Evolutionary conservation across 1,139 yeast genomes (phyloP).

Genomic region (Taphrina deformans): DNA sequence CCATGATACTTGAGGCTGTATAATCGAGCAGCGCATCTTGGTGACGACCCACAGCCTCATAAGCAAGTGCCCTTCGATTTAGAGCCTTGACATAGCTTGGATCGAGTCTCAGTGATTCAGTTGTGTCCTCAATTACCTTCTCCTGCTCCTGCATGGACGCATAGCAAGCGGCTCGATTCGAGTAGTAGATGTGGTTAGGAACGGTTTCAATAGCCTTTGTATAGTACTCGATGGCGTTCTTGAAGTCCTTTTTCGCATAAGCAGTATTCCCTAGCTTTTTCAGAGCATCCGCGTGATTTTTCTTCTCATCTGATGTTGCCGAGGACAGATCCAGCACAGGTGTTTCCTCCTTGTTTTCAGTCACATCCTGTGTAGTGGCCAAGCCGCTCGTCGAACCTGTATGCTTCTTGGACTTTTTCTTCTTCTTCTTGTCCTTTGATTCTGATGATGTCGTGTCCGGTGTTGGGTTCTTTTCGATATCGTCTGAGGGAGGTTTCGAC

Average conservation of each 20-base stretch:
- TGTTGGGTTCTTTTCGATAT: slow-evolving; percentile 4
- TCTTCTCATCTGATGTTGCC: slow-evolving; percentile 33
- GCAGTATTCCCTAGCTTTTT: slow-evolving; percentile 87
- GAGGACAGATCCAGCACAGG: slow-evolving; percentile 19
- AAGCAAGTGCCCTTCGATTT: slow-evolving; percentile 68
- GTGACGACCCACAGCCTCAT: slow-evolving; percentile 74
- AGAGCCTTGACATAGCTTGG: slow-evolving; percentile 90
- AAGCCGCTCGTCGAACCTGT: not conserved
- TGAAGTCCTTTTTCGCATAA: slow-evolving; percentile 69
- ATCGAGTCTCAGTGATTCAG: slow-evolving; percentile 78
- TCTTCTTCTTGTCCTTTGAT: slow-evolving; percentile 33
- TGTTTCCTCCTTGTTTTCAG: slow-evolving; percentile 1
- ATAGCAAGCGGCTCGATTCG: slow-evolving; percentile 93
- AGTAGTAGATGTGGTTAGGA: slow-evolving; percentile 79
- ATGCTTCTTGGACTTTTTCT: slow-evolving; percentile 29
- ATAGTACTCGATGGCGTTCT: slow-evolving; percentile 74
- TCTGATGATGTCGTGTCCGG: slow-evolving; percentile 15
- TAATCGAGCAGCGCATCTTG: slow-evolving; percentile 88
- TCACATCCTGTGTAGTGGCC: not conserved
- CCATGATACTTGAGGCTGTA: slow-evolving; percentile 60
- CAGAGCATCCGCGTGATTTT: slow-evolving; percentile 65
- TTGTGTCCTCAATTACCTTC: slow-evolving; percentile 82
- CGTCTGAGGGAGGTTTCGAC: not conserved
- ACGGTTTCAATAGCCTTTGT: slow-evolving; percentile 67
- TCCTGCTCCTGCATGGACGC: slow-evolving; percentile 76